These are phyloP conservation scores for Microascus cirrosus DNA, from an alignment of 2,329 filamentous ascomycete genomes.

Conservation along the genomic window DNA sequence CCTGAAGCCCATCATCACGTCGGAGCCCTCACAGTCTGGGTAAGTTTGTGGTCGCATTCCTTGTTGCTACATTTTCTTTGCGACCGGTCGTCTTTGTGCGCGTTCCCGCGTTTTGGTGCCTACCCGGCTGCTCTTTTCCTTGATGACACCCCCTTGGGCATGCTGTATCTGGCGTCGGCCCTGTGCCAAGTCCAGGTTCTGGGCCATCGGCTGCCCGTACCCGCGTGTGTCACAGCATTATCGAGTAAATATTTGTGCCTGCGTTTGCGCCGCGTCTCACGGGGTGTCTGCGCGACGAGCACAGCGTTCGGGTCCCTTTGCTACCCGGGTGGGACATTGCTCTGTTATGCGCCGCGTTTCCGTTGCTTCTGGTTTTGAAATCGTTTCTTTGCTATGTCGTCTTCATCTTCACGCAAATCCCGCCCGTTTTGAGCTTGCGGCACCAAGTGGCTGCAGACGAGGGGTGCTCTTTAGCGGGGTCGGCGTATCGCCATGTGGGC, in stretches of 20 bases:
- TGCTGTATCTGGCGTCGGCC: neutral
- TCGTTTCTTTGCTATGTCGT: neutral
- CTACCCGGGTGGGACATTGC: neutral
- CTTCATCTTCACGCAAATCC: neutral
- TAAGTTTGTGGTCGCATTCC: slow-evolving; percentile 17
- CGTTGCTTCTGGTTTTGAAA: neutral
- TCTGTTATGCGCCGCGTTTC: neutral
- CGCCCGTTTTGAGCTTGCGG: neutral
- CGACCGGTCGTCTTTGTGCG: neutral
- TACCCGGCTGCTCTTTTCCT: neutral
- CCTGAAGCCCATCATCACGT: slow-evolving; percentile 67
- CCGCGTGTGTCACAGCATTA: neutral
- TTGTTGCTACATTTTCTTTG: neutral
- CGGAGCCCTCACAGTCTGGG: slow-evolving; percentile 28
- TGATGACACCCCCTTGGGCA: neutral
- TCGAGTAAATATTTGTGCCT: neutral
- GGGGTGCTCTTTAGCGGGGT: neutral
- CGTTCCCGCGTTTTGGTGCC: neutral
- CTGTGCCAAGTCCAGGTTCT: neutral
- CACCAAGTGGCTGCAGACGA: neutral
- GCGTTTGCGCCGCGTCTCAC: neutral
- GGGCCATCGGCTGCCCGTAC: neutral
- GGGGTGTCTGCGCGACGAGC: neutral
- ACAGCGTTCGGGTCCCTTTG: neutral
- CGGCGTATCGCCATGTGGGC: neutral